Evolutionary conservation across 2,329 filamentous ascomycete species (phyloP), one percentile per base, ranked within the genome.

Genomic region (Colletotrichum gloeosporioides): DNA sequence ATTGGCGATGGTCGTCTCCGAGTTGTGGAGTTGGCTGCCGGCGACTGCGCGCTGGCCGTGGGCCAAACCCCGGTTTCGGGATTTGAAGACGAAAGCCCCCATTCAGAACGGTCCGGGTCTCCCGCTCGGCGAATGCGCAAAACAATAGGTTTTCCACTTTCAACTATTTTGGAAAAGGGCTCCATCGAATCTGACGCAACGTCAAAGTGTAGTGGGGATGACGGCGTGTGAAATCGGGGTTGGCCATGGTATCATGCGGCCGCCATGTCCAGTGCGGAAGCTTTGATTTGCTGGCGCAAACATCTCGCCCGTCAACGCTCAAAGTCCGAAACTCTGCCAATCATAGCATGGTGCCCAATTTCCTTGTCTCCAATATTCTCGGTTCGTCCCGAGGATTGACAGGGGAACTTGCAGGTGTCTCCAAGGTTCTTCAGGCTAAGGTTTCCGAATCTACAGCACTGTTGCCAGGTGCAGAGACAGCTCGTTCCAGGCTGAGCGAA

Each of bases 1-100:
- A 69, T 55, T 64, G 59, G 59, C 22, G 70, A 69, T 65, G 32
- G 18, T 22, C 59, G 22, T 55, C 61, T 57, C 22, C 34, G 18
- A 25, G 32, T 34, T 29, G 64, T 65, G 69, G 69, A 73, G 69
- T 57, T 59, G 34, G 59, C 34, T 34, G 55, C 61, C 70, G 73
- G 73, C 27, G 74, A 69, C 29, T 76, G 70, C 32, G 34, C 34
- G 61, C 10, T 69, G 57, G 29, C 31, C 70, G 65, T 53, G 59
- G 59, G 34, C 70, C 74, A 76, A 74, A 69, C 65, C 70, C 74
- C 74, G 74, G 57, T 18, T 22, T 69, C 74, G 74, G 74, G 74
- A 61, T 76, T 76, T 74, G 74, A 76, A 76, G 49, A 22, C 29
- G 6, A 27, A 63, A 13, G 12, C 34, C 44, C 44, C 44, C 59